A percentile compares a stretch with the other conserved stretches of the same genome.
phyloP scores from a whole-genome alignment of 1,139 yeast genomes.

The Zygosaccharomyces pseudobailii region DNA sequence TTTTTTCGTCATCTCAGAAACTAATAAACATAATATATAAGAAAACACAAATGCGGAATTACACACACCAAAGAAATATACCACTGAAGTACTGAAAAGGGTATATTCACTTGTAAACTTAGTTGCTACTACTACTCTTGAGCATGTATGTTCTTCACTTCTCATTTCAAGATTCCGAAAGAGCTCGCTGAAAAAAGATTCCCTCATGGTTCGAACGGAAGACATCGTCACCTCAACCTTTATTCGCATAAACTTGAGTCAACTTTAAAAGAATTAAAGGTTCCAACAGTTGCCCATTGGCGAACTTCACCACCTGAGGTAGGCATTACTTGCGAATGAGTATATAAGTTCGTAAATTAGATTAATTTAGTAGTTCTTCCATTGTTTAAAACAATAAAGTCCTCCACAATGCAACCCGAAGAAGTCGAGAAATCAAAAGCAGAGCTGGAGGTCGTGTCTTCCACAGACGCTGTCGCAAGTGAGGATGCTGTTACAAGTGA shows the following conservation, averaged over 20 bases:
- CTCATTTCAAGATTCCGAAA: background rate
- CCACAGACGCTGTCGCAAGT: background rate
- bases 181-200: background rate
- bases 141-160: background rate
- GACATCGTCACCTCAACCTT: background rate
- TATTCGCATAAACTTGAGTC: background rate
- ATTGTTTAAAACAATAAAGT: background rate
- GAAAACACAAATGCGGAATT: no score
- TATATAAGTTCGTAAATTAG: background rate
- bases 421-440: background rate
- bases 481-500: constrained; percentile 1
- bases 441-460: background rate
- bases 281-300: background rate
- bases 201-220: background rate
- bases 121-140: background rate
- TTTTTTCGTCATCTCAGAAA: no score
- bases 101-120: no score
- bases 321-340: background rate
- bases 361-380: background rate
- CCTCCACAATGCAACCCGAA: background rate
- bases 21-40: no score
- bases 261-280: background rate
- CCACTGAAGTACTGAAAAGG: no score
- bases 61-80: no score
- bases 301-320: background rate